These are phyloP conservation scores for Durotheca rogersii DNA, from an alignment of 495 filamentous ascomycete genomes.

Conservation along the genomic window DNA sequence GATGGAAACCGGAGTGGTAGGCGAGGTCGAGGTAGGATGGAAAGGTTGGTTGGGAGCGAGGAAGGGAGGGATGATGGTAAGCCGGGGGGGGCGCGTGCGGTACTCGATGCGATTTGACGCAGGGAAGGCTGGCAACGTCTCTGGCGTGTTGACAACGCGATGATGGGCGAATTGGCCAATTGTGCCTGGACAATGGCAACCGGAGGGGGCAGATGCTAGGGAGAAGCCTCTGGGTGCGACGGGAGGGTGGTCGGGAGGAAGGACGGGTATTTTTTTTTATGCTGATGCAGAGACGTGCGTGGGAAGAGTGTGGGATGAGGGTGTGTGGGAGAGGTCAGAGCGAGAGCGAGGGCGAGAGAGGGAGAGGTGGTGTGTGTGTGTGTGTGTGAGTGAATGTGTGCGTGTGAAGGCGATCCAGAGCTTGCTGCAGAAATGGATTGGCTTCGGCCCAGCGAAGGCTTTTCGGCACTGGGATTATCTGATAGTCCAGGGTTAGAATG, in stretches of 20 bases:
- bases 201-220: conserved; percentile 16
- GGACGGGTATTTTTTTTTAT: conserved; percentile 18
- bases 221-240: conserved; percentile 21
- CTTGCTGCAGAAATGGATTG: conserved; percentile 25
- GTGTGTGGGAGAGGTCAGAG: neutral
- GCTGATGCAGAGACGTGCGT: conserved; percentile 2
- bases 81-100: conserved; percentile 19
- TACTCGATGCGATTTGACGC: conserved; percentile 17
- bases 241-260: conserved; percentile 11
- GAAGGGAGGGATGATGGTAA: conserved; percentile 5
- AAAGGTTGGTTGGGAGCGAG: conserved; percentile 23
- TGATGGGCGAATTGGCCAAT: conserved; percentile 33
- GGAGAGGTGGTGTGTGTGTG: no score
- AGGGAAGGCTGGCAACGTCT: conserved; percentile 12
- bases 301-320: conserved; percentile 1
- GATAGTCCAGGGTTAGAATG: conserved; percentile 15
- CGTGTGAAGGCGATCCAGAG: conserved; percentile 23
- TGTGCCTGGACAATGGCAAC: conserved; percentile 34
- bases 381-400: conserved; percentile 2
- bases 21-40: conserved; percentile 31
- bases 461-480: conserved; percentile 32
- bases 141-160: conserved; percentile 28
- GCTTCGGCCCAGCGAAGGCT: conserved; percentile 23
- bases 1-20: conserved; percentile 29
- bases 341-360: neutral